phyloP scores from a whole-genome alignment of 345 rosid genomes.

The Linum lewisii region DNA sequence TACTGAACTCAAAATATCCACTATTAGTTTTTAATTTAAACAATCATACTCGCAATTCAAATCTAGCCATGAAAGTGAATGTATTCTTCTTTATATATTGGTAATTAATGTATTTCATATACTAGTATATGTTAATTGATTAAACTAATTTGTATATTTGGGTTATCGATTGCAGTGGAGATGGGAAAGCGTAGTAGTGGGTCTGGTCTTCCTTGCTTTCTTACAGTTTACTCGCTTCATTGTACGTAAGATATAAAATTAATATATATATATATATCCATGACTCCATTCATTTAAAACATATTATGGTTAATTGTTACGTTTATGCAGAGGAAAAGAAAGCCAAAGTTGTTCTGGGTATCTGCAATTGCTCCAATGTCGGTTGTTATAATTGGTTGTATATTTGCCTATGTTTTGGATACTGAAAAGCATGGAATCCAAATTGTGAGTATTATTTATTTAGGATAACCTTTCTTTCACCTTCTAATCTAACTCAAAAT shows the following conservation, averaged over 20 bases:
- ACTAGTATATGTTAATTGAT: too few species aligned
- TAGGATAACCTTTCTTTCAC: too few species aligned
- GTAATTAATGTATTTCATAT: too few species aligned
- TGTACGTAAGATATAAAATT: constrained; percentile 36
- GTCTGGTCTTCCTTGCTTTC: constrained; percentile 49
- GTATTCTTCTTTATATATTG: too few species aligned
- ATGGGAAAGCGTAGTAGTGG: constrained; percentile 70
- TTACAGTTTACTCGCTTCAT: constrained; percentile 56
- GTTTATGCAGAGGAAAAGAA: constrained; percentile 42
- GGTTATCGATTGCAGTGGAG: constrained; percentile 71
- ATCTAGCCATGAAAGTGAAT: too few species aligned
- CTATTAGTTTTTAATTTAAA: too few species aligned
- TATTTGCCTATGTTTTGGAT: constrained; percentile 50
- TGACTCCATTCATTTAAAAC: background rate
- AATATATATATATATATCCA: too few species aligned
- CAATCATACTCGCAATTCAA: too few species aligned
- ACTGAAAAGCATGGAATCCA: constrained; percentile 51
- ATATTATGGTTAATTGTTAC: background rate
- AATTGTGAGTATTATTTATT: too few species aligned
- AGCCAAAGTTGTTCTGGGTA: constrained; percentile 80
- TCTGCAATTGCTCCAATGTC: constrained; percentile 80
- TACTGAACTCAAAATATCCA: too few species aligned
- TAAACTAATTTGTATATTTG: too few species aligned
- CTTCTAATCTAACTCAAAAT: too few species aligned
- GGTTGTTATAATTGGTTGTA: constrained; percentile 52